A percentile compares a stretch with the other conserved stretches of the same genome.
phyloP scores from a whole-genome alignment of 2,329 filamentous ascomycete species.

The Colletotrichum sp. region DNA sequence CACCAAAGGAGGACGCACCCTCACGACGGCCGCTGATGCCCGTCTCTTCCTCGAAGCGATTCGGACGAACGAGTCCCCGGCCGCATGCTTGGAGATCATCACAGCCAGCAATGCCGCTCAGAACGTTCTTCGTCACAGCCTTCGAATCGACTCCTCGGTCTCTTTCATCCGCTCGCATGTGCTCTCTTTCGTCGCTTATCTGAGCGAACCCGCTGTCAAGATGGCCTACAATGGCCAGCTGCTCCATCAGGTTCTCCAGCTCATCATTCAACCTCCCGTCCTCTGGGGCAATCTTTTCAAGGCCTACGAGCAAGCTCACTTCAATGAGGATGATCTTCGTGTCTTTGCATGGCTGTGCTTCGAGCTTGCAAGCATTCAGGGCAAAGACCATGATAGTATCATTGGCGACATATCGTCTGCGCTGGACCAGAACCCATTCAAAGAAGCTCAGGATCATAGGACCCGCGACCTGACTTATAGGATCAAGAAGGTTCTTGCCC shows the following conservation, averaged over 20 bases:
- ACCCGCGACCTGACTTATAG: conserved; percentile 34
- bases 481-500: conserved; percentile 42
- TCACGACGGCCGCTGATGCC: conserved; percentile 22
- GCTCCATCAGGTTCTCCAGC: conserved; percentile 48
- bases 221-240: conserved; percentile 54
- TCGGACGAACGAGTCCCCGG: conserved; percentile 17
- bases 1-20: conserved; percentile 7
- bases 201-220: conserved; percentile 49
- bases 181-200: conserved; percentile 39
- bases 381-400: conserved; percentile 24
- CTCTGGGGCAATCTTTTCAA: conserved; percentile 50
- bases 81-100: conserved; percentile 31
- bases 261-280: conserved; percentile 55
- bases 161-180: conserved; percentile 35
- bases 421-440: conserved; percentile 27
- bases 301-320: conserved; percentile 40
- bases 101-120: conserved; percentile 25
- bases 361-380: conserved; percentile 48
- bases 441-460: conserved; percentile 26
- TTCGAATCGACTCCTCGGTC: conserved; percentile 27
- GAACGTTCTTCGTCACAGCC: conserved; percentile 25
- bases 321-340: conserved; percentile 29
- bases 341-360: conserved; percentile 54
- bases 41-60: conserved; percentile 31
- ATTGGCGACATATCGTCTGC: conserved; percentile 27